Evolutionary conservation across 2,329 filamentous ascomycete species (phyloP).

Genomic region (Curvularia sp.): DNA sequence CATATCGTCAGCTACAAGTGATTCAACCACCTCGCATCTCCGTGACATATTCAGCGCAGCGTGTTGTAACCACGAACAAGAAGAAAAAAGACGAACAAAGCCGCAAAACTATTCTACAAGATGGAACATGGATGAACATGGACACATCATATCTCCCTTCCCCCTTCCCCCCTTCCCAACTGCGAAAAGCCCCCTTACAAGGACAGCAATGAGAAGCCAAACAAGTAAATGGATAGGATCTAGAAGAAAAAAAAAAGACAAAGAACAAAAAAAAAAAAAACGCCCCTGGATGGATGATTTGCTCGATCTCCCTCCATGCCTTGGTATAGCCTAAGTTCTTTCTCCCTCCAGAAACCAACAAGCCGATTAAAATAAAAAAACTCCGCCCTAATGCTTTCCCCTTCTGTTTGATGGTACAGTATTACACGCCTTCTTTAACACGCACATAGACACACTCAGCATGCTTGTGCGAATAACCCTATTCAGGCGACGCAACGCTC

Average conservation of each 20-base stretch:
- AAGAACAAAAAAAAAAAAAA: not conserved
- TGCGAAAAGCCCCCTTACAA: not conserved
- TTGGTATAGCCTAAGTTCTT: slow-evolving; percentile 2
- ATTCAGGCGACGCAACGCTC: slow-evolving; percentile 12
- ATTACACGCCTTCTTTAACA: slow-evolving; percentile 2
- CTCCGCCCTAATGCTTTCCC: not conserved
- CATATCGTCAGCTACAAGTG: not conserved
- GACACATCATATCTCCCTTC: not conserved
- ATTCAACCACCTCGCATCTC: not conserved
- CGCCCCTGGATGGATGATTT: not conserved
- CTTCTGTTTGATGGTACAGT: not conserved
- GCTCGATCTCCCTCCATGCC: not conserved
- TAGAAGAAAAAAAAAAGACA: not conserved
- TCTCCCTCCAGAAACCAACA: not conserved
- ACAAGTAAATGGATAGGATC: no score
- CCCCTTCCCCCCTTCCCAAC: not conserved
- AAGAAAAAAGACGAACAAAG: not conserved
- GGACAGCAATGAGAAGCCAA: not conserved
- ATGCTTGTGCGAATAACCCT: not conserved
- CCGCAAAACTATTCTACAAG: not conserved
- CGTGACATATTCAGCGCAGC: not conserved
- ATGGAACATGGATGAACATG: not conserved
- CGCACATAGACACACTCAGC: no score
- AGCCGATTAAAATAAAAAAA: not conserved
- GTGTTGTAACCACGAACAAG: not conserved